Evolutionary conservation across 2,329 filamentous ascomycete genomes (phyloP), one percentile per base, ranked within the genome.

Genomic region (Fusarium phyllophilum): DNA sequence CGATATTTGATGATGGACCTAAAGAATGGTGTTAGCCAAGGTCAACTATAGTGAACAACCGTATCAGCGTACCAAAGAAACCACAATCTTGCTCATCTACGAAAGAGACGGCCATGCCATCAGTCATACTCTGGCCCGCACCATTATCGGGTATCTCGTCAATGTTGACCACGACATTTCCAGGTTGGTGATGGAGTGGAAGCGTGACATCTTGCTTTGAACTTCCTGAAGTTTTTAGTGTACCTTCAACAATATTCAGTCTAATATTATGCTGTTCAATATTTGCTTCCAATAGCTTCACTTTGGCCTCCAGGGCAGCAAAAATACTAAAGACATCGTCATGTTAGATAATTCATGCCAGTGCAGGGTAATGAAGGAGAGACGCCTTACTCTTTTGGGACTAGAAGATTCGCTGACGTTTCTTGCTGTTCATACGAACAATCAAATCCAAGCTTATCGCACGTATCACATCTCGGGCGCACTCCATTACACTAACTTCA

Each of bases 81-180:
- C 52, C 62, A 15, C 62, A 66, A 15, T 68, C 65, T 18, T 51
- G 52, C 5, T 68, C 65, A 11, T 68, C 65, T 6, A 68, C 65
- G 11, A 67, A 46, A 0, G 65, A 68, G 0, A 68, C 45, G 0
- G 65, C 62, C 65, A 68, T 68, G 3, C 62, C 62, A 26, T 68
- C 65, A 2, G 63, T 66, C 20, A 48, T 66, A 0, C 34, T 65
- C 5, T 42, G 63, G 0, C 29, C 41, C 0, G 18, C 6, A 7
- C 11, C 14, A 12, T 12, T 42, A 0, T 65, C 60, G 0, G 34
- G 18, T 4, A 65, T 65, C 0, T 20, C 41, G 0, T 66, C 48
- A 0, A 66, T 66, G 9, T 46, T 56, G 13, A 65, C 39, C 9
- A 65, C 62, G 1, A 65, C n/a, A 8, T 62, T 26, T 2, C 48